These are phyloP conservation scores for Colletotrichum spinosum DNA, from an alignment of 2,329 filamentous ascomycete genomes.

Conservation along the genomic window DNA sequence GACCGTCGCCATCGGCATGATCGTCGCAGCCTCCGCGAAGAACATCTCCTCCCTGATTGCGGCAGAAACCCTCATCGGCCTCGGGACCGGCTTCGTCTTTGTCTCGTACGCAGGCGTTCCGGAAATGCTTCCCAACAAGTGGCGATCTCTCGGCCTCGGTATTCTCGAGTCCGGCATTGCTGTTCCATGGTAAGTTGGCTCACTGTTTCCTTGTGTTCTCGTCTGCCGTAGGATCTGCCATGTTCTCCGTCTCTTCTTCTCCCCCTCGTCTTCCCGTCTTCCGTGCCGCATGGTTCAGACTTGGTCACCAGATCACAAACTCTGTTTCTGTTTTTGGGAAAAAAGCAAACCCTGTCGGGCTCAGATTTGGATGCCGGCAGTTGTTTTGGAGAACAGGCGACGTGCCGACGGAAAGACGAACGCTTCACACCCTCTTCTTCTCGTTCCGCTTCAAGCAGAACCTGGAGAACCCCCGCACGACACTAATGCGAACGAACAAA, in stretches of 20 bases:
- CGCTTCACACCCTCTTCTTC: constrained; percentile 14
- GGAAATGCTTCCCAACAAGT: constrained; percentile 50
- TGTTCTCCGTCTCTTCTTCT: background rate
- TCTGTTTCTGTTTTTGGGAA: constrained; percentile 8
- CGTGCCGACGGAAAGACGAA: constrained; percentile 22
- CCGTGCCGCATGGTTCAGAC: constrained; percentile 39
- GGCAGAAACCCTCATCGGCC: constrained; percentile 46
- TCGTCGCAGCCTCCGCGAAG: constrained; percentile 43
- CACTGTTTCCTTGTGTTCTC: background rate
- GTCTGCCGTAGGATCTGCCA: background rate
- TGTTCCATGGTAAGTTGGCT: constrained; percentile 37
- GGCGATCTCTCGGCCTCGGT: constrained; percentile 39
- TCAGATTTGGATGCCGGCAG: too few species aligned
- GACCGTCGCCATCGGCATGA: constrained; percentile 33
- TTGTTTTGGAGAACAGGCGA: constrained; percentile 1
- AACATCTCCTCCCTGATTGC: constrained; percentile 42
- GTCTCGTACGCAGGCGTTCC: constrained; percentile 48
- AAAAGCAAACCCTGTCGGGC: too few species aligned
- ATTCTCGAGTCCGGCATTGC: constrained; percentile 36
- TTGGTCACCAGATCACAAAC: constrained; percentile 9
- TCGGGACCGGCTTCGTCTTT: constrained; percentile 48
- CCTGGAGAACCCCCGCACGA: constrained; percentile 21
- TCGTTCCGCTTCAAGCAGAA: background rate
- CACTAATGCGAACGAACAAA: background rate
- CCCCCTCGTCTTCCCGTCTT: constrained; percentile 4